Conservation (phyloP, 2,329 filamentous ascomycete species). For the Tolypocladium ophioglossoides region DNA sequence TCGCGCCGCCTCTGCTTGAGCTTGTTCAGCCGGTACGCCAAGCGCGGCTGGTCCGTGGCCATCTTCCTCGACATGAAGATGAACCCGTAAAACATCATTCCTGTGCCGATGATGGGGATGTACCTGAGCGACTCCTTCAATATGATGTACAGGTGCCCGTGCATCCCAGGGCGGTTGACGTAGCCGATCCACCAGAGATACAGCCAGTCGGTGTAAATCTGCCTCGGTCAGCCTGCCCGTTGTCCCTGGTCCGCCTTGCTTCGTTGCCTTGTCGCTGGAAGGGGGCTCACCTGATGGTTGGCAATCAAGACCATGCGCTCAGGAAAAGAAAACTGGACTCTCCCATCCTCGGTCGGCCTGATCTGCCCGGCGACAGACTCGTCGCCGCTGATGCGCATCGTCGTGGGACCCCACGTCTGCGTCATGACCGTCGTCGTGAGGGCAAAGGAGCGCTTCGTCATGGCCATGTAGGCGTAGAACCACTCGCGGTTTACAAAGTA, state of each 20-base stretch:
- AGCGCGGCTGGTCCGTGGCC: constrained; percentile 65
- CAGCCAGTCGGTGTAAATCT: constrained; percentile 84
- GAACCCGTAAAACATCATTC: constrained; percentile 80
- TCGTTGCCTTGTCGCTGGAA: background rate
- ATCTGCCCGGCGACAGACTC: constrained; percentile 69
- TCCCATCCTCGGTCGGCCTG: constrained; percentile 56
- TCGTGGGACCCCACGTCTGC: constrained; percentile 78
- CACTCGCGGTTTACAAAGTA: constrained; percentile 67
- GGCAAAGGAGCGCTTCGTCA: constrained; percentile 77
- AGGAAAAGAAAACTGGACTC: constrained; percentile 68
- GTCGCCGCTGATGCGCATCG: constrained; percentile 75
- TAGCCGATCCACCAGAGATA: constrained; percentile 95
- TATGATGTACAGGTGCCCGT: constrained; percentile 83
- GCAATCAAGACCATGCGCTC: constrained; percentile 75
- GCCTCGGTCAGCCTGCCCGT: background rate
- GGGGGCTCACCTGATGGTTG: constrained; percentile 60
- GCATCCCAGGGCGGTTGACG: constrained; percentile 61
- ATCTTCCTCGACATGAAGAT: constrained; percentile 89
- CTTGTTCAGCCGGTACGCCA: constrained; percentile 63
- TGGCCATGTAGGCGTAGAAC: constrained; percentile 78
- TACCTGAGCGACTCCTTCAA: constrained; percentile 78
- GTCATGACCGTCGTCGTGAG: constrained; percentile 71
- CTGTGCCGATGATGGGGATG: constrained; percentile 68
- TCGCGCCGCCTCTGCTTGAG: constrained; percentile 48
- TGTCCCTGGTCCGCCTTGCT: background rate